Percentiles rank a stretch among this genome's conserved stretches.
Conservation (phyloP, 345 rosid genomes). For the Iberis pinnata region DNA sequence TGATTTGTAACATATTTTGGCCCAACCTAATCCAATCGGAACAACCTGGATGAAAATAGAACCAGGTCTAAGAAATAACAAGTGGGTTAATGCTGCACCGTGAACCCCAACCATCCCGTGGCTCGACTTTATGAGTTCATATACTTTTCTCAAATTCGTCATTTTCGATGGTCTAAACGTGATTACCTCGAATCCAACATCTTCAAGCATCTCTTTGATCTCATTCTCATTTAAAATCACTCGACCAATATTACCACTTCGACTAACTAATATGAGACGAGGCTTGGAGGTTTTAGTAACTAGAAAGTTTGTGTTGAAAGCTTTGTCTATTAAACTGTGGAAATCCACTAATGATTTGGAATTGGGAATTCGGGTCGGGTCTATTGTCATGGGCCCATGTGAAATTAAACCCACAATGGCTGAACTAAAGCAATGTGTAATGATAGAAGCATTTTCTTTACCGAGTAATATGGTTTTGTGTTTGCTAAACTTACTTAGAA, state of each 20-base stretch:
- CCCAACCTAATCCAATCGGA: slow-evolving; percentile 45
- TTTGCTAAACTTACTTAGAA: slow-evolving; percentile 36
- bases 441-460: slow-evolving; percentile 33
- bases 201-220: slow-evolving; percentile 21
- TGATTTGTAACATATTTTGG: slow-evolving; percentile 33
- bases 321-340: slow-evolving; percentile 33
- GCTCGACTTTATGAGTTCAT: slow-evolving; percentile 39
- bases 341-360: slow-evolving; percentile 34
- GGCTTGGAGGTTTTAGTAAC: neutral
- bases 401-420: slow-evolving; percentile 43
- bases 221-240: slow-evolving; percentile 34
- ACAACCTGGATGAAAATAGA: slow-evolving; percentile 47
- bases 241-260: slow-evolving; percentile 26
- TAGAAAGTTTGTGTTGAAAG: slow-evolving; percentile 18
- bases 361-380: slow-evolving; percentile 33
- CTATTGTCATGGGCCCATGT: slow-evolving; percentile 41
- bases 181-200: slow-evolving; percentile 45
- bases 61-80: slow-evolving; percentile 44
- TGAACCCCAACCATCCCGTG: slow-evolving; percentile 56
- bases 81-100: slow-evolving; percentile 54
- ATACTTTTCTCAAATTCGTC: slow-evolving; percentile 31
- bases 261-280: slow-evolving; percentile 32
- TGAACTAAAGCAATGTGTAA: slow-evolving; percentile 46
- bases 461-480: slow-evolving; percentile 37
- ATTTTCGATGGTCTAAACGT: slow-evolving; percentile 27